These are phyloP conservation scores for Neonectria hederae DNA, from an alignment of 2,329 filamentous ascomycete genomes.

Conservation along the genomic window DNA sequence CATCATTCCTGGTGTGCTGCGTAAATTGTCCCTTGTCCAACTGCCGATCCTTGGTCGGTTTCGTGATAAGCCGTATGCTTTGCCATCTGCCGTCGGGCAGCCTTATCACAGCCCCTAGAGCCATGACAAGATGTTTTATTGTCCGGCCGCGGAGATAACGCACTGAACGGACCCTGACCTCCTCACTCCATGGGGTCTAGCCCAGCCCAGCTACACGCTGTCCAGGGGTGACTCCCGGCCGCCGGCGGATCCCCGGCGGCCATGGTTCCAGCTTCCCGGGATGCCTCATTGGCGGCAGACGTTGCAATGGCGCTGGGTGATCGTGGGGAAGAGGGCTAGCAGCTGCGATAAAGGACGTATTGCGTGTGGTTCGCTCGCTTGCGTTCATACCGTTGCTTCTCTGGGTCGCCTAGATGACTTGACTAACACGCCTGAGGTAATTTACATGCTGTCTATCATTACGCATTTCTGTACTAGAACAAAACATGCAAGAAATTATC, in stretches of 20 bases:
- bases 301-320: not conserved
- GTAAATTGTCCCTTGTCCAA: not conserved
- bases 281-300: not conserved
- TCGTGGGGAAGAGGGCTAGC: not conserved
- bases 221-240: too few species aligned
- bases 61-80: not conserved
- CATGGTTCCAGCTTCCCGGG: not conserved
- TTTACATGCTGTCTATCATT: not conserved
- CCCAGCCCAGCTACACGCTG: too few species aligned
- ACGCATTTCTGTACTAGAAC: too few species aligned
- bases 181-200: not conserved
- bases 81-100: not conserved
- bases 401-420: not conserved
- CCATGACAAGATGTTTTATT: not conserved
- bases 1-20: not conserved
- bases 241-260: not conserved
- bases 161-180: not conserved
- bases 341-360: not conserved
- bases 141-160: conserved; percentile 5
- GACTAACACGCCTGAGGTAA: not conserved
- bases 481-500: too few species aligned
- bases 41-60: not conserved
- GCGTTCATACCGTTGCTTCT: not conserved
- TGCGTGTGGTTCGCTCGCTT: not conserved
- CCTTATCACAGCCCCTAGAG: not conserved